phyloP scores from a whole-genome alignment of 2,329 filamentous ascomycete species.

The Phialocephala sp. region DNA sequence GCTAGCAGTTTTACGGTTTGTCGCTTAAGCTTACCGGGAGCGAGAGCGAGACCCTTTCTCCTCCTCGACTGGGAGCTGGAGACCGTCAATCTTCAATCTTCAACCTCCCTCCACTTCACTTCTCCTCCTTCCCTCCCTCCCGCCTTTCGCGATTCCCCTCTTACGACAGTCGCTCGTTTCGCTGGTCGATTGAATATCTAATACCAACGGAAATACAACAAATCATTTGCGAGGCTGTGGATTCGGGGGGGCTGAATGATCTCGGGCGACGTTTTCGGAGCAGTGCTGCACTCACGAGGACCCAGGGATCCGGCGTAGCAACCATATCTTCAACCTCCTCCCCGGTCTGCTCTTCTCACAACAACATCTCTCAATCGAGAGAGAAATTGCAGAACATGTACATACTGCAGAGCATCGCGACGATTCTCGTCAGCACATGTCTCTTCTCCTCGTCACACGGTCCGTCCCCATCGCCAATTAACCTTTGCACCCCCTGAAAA shows the following conservation, averaged over 20 bases:
- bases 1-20: neutral
- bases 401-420: slow-evolving; percentile 36
- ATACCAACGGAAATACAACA: slow-evolving; percentile 3
- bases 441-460: slow-evolving; percentile 32
- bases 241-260: slow-evolving; percentile 6
- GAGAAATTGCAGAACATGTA: slow-evolving; percentile 31
- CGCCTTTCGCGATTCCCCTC: slow-evolving; percentile 13
- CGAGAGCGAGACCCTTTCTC: neutral
- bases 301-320: neutral
- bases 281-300: neutral
- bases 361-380: neutral
- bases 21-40: neutral
- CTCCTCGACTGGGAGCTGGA: neutral
- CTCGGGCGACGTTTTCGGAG: neutral
- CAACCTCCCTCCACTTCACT: slow-evolving; percentile 9
- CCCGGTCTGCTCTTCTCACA: neutral
- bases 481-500: neutral
- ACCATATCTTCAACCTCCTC: neutral
- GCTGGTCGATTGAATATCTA: slow-evolving; percentile 28
- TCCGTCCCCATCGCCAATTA: slow-evolving; percentile 15
- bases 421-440: slow-evolving; percentile 34
- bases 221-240: slow-evolving; percentile 12
- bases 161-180: slow-evolving; percentile 28
- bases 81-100: neutral
- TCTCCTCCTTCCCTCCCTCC: neutral